Evolutionary conservation across 139 green algal genomes (phyloP), one percentile per base, ranked within the genome.

Genomic region (Coelastrella sp.): DNA sequence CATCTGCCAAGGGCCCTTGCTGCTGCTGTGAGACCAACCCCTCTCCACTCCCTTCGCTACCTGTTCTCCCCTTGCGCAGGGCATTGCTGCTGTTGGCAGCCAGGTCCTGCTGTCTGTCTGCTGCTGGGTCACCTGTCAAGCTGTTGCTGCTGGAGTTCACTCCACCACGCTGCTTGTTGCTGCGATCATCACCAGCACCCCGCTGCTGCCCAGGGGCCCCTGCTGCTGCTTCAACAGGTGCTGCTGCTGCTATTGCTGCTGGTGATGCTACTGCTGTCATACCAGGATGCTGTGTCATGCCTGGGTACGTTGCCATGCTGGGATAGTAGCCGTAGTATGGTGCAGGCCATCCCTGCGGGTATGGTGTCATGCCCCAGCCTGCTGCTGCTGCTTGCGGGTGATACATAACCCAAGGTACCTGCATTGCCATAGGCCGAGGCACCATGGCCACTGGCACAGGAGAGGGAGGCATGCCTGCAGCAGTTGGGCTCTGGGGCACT

Each of bases 321-420:
- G 75, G 53, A 23, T 82, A 82, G 75, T 82, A 82, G 1, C 51
- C 75, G 23, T 69, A 69, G 35, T 82, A 82, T 7, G 75, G 75
- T 15, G 35, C 27, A 23, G 73, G 32, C 53, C 53, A 82, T 23
- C 45, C 50, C 35, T 69, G 75, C 4, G 75, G 75, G 75, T 82
- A 82, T 5, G 75, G 35, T 4, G 75, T 32, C 75, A 82, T 82
- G 35, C 53, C 21, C 75, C 75, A 82, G 4, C 25, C 37, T 79
- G 69, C 23, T 79, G 69, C 75, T 23, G 75, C 75, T 71, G 45
- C 32, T 4, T 71, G 34, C 4, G 75, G 75, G 50, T 81, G 75
- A 19, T 82, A 82, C 75, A 82, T 82, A 30, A 40, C 45, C 21
- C 66, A 37, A 4, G 53, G 53, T 19, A 71, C 53, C 30, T 71